Evolutionary conservation across 805 yeast genomes (phyloP).

Genomic region (Clavispora phyllophila): DNA sequence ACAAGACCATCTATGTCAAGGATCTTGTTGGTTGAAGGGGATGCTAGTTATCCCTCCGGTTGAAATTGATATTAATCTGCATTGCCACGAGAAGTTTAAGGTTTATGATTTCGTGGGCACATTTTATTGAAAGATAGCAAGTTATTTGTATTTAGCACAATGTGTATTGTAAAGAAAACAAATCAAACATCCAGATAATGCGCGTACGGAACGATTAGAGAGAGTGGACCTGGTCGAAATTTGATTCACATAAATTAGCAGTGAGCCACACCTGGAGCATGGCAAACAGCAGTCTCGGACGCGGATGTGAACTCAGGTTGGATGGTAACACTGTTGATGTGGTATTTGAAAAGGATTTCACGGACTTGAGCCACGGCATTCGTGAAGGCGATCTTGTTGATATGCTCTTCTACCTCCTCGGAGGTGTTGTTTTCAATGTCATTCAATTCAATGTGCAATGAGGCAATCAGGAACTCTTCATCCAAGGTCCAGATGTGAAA

Average conservation of each 20-base stretch:
- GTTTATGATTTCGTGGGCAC: not conserved
- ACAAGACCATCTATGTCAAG: conserved; percentile 15
- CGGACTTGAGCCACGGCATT: conserved; percentile 72
- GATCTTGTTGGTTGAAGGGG: conserved; percentile 7
- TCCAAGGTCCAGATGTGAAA: conserved; percentile 95
- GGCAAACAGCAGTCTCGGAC: not conserved
- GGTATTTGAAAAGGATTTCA: conserved; percentile 72
- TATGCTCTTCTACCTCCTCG: conserved; percentile 42
- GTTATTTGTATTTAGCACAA: not conserved
- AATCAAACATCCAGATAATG: too few species aligned
- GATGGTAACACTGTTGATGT: conserved; percentile 89
- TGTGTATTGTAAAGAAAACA: not conserved
- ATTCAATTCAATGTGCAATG: conserved; percentile 74
- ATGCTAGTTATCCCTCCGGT: too few species aligned
- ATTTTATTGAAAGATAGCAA: not conserved
- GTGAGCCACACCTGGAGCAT: not conserved
- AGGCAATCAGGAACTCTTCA: conserved; percentile 81
- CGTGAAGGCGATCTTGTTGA: conserved; percentile 44
- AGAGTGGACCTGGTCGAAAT: not conserved
- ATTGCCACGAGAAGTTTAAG: not conserved
- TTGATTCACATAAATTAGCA: not conserved
- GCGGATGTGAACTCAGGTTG: conserved; percentile 76
- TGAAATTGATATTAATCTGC: too few species aligned
- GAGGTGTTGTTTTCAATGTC: conserved; percentile 2
- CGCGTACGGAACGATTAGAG: too few species aligned